phyloP scores from a whole-genome alignment of 768 basidiomycete genomes.

The Plicaturopsis crispa region DNA sequence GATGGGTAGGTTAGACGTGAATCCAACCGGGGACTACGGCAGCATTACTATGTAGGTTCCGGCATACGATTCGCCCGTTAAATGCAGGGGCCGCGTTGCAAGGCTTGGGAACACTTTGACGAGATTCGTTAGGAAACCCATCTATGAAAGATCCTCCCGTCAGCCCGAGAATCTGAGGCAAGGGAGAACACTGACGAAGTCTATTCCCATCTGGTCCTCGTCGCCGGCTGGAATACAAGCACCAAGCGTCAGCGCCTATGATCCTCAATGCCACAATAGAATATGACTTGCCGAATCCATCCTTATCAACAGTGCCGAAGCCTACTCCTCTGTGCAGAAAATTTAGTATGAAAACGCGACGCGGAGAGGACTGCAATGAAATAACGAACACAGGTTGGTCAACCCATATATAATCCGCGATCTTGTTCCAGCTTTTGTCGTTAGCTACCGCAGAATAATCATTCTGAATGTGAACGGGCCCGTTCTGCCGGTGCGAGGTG shows the following conservation, averaged over 20 bases:
- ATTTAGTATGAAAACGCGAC: conserved; percentile 1
- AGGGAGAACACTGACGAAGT: conserved; percentile 29
- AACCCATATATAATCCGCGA: conserved; percentile 66
- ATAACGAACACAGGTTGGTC: conserved; percentile 58
- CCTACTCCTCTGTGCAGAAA: conserved; percentile 24
- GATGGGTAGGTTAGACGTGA: neutral
- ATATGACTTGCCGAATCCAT: conserved; percentile 44
- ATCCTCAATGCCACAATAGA: neutral
- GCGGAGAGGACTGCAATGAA: neutral
- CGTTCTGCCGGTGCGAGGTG: conserved; percentile 38
- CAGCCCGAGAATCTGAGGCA: conserved; percentile 3
- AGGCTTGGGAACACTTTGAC: conserved; percentile 71
- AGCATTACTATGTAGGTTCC: conserved; percentile 54
- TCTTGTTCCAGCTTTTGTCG: conserved; percentile 45
- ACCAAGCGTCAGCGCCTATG: neutral
- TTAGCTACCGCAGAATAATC: conserved; percentile 46
- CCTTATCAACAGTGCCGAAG: conserved; percentile 54
- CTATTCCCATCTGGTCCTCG: conserved; percentile 58
- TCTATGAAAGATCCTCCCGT: conserved; percentile 27
- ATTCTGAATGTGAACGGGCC: conserved; percentile 51
- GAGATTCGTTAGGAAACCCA: conserved; percentile 65
- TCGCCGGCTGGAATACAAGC: conserved; percentile 31
- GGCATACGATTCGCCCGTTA: conserved; percentile 73
- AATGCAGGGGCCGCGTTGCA: conserved; percentile 54
- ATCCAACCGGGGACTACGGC: conserved; percentile 3